A percentile compares a stretch with the other conserved stretches of the same genome.
phyloP scores from a whole-genome alignment of 345 rosid genomes.

The Heritiera littoralis region DNA sequence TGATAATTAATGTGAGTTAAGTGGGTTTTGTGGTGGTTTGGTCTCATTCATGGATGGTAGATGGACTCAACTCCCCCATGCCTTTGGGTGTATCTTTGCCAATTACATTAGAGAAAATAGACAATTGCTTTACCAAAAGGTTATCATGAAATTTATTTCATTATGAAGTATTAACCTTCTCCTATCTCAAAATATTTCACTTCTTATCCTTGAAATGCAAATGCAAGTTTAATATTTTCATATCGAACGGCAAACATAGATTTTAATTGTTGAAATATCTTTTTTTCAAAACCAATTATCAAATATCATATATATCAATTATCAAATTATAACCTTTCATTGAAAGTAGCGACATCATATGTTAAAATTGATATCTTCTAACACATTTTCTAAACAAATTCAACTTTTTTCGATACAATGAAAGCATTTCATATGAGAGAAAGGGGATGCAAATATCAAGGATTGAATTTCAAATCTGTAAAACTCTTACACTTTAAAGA shows the following conservation, averaged over 20 bases:
- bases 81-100: neutral
- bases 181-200: neutral
- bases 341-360: no score
- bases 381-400: no score
- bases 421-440: no score
- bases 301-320: neutral
- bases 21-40: neutral
- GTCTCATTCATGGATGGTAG: neutral
- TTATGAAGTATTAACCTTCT: neutral
- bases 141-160: no score
- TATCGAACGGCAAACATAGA: neutral
- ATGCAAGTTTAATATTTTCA: neutral
- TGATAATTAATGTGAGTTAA: neutral
- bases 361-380: no score
- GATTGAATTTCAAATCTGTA: no score
- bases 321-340: neutral
- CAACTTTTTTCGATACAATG: no score
- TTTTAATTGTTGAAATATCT: neutral
- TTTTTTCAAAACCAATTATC: neutral
- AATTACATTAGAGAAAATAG: neutral
- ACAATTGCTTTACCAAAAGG: no score
- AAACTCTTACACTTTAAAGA: no score
- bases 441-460: no score
- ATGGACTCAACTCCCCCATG: neutral
- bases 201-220: neutral